Base-by-base conservation (phyloP, 805 yeast genomes). In the Barnettozyma pratensis region DNA sequence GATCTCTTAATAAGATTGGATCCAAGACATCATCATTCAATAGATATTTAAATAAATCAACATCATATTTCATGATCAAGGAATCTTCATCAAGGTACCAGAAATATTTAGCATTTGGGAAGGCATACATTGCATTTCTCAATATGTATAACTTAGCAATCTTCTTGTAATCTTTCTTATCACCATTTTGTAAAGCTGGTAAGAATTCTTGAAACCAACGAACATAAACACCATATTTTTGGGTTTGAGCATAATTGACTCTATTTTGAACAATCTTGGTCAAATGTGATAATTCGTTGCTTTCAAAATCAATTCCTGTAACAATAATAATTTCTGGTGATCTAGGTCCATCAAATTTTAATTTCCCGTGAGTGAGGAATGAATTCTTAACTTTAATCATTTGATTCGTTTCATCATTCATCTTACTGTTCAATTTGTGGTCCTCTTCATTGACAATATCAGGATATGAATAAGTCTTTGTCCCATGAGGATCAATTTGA, bases 81-180 rank as follows among this genome's bases (percentile, higher is more conserved):
- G 92, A 81, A 59, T 84, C 81, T 55, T 86, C 79, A 63, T 88
- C 96, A 40, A 94, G 62, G 61, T 81, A 91, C 94, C 97, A 87
- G 61, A 91, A 83, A 73, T 88, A 85, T 63, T 87, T 81, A n/a
- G 97, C 86, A 42, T 83, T 73, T 1, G 98, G 98, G 71, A 90
- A 90, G 0, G 96, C 94, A 64, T 79, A 80, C 84, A 92, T 81
- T n/a, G 98, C 97, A 39, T 91, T 94, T 52, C 95, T 76, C 62
- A 88, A 64, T 38, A 83, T 64, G 48, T 78, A 76, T 30, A 83
- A 60, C 54, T 83, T 79, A 32, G 80, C 76, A 94, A 96, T 87
- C 30, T 73, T 68, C 48, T 70, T 69, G 54, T 80, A 66, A 53
- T 68, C 47, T n/a, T 40, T 30, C 10, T 41, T 65, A 50, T 70